phyloP scores from a whole-genome alignment of 768 basidiomycete genomes.

The Kwoniella heveanensis region DNA sequence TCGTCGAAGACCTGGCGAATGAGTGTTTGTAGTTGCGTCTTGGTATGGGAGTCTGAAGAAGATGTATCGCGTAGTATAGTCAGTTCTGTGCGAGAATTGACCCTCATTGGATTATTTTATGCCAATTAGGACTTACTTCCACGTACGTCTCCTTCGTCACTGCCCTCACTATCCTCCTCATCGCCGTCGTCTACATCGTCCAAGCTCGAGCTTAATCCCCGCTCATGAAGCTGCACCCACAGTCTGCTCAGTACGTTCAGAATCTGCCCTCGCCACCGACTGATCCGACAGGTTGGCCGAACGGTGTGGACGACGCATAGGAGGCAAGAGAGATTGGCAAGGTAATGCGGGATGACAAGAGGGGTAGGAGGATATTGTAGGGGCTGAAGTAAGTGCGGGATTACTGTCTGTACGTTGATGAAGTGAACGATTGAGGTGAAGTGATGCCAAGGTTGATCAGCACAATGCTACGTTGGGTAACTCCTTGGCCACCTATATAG shows the following conservation, averaged over 20 bases:
- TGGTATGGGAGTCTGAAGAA: not conserved
- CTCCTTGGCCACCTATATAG: too few species aligned
- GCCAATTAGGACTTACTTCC: too few species aligned
- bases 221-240: conserved; percentile 32
- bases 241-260: conserved; percentile 40
- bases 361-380: conserved; percentile 42
- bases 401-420: conserved; percentile 41
- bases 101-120: too few species aligned
- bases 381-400: conserved; percentile 48
- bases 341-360: conserved; percentile 35
- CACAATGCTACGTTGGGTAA: not conserved
- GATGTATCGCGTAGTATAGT: not conserved
- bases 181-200: conserved; percentile 4
- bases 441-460: not conserved
- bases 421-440: not conserved
- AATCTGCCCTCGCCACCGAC: conserved; percentile 53
- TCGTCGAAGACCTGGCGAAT: conserved; percentile 5
- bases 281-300: conserved; percentile 35
- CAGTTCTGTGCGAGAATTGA: too few species aligned
- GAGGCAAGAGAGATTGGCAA: conserved; percentile 44
- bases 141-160: not conserved
- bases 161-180: not conserved
- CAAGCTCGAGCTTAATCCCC: too few species aligned
- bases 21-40: not conserved
- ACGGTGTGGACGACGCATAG: conserved; percentile 30